Evolutionary conservation across 129 eudicot species (phyloP).

Genomic region (Daucus carota): DNA sequence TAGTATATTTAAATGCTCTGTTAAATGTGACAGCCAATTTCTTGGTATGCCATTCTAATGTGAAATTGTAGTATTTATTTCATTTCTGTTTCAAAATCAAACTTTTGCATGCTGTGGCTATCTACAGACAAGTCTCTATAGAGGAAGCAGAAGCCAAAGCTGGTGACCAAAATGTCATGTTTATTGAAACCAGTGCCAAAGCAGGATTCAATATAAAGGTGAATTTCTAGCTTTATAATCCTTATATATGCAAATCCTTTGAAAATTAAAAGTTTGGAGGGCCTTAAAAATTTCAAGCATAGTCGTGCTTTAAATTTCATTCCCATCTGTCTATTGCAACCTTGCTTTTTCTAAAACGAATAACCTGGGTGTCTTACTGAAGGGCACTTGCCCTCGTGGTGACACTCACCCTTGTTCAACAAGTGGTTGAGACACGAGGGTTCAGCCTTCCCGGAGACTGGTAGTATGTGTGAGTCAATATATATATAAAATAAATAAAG

Average conservation of each 20-base stretch:
- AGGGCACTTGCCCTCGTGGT: background rate
- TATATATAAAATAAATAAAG: background rate
- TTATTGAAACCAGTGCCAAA: constrained; percentile 85
- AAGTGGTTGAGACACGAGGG: background rate
- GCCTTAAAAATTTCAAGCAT: background rate
- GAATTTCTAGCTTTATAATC: background rate
- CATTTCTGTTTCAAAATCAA: background rate
- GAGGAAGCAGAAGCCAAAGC: constrained; percentile 90
- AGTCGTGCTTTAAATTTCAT: background rate
- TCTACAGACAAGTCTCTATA: constrained; percentile 69
- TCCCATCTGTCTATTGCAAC: background rate
- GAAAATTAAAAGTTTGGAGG: background rate
- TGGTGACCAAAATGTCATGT: constrained; percentile 61
- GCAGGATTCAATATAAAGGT: constrained; percentile 88
- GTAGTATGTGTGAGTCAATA: background rate
- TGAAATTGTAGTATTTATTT: background rate
- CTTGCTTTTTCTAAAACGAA: background rate
- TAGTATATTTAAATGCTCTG: background rate
- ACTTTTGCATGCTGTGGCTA: background rate
- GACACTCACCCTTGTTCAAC: background rate
- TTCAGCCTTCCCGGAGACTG: background rate
- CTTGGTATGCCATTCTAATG: too few relatives aligned
- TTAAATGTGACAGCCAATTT: background rate
- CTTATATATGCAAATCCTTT: background rate
- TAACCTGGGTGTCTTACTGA: background rate